Base-by-base conservation (phyloP, 345 rosid genomes). In the Eucalyptus guilfoylei region DNA sequence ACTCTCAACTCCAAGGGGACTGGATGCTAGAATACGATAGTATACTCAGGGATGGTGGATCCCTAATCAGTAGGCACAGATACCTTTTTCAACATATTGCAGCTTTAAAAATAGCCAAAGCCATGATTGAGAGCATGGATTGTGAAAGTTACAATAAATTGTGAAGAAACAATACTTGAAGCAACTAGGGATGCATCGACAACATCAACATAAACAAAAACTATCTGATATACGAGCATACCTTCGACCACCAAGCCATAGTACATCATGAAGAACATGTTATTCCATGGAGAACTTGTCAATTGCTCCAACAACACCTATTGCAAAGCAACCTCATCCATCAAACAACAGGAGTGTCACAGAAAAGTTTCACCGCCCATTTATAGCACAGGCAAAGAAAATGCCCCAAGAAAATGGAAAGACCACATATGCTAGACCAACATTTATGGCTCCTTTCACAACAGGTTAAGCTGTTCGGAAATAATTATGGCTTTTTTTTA, bases 231-330 rank as follows among this genome's bases (percentile, higher is more conserved):
- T 76, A 80, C 19, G 44, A 45, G 64, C 94, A 40, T 91, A 95
- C 98, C 99, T 95, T 97, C 99, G 81, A 97, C 93, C 47, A 97
- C 96, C 92, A 96, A 93, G 90, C 99, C 99, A 90, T 94, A 95
- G 92, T 96, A 97, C 93, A 94, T 91, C 98, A 97, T 96, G 91
- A 97, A 97, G 83, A 95, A 85, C 90, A 95, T 90, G 93, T 97
- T 97, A 92, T 96, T 96, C 98, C 99, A 97, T 26, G 99, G 99
- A 87, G 99, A 96, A 50, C 92, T 86, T 62, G 96, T 96, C 76
- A 96, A 86, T 91, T 97, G 99, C 64, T 97, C 99, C 94, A 97
- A 89, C 91, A 96, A 90, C 90, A 97, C 99, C 99, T 97, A 89
- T 89, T 15, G 64, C 47, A 64, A 10, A 44, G 37, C 49, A 80